Base-by-base conservation (phyloP, 257 asterid genomes). In the Solanum ossicruentum region DNA sequence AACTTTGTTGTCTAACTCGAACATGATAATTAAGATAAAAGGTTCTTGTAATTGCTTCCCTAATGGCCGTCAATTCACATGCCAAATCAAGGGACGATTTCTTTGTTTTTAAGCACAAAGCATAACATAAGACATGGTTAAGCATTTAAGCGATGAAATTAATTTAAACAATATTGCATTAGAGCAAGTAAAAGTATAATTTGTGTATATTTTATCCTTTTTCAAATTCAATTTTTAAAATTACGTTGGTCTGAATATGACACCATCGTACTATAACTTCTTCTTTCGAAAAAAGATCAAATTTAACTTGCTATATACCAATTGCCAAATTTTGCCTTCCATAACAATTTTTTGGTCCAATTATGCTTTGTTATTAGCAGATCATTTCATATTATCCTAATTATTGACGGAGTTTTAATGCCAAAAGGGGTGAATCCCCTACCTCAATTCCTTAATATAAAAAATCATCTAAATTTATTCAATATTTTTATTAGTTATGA, bases 21-120 rank as follows among this genome's bases (percentile, higher is more conserved):
- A 51, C 61, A 75, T 75, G 45, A 71, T 71, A 87, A 57, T 85
- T 90, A 90, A 83, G 85, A 67, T 70, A 84, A 84, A 85, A 52
- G 86, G 86, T 39, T 87, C 71, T 80, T 86, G 83, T 49, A 75
- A 49, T 49, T 75, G 81, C 20, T 75, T 49, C 20, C 45, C 43
- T 75, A 49, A 49, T 75, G 82, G n/a, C 60, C 13, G 13, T 75
- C 82, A 75, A 75, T 49, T 77, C 47, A 23, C 15, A 85, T 85
- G 79, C 41, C 63, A 52, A 78, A 83, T 80, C 67, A 36, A 32
- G 36, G 36, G 36, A 32, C 36, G 36, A 32, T 32, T 32, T 32
- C 36, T 32, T 32, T 32, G 36, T 32, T 32, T 32, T 32, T 32
- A 32, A 36, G 6, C 41, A 36, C 41, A 36, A 36, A 36, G 6